These are phyloP conservation scores for Cryphonectria carpinicola DNA, from an alignment of 2,329 filamentous ascomycete species.

Conservation along the genomic window DNA sequence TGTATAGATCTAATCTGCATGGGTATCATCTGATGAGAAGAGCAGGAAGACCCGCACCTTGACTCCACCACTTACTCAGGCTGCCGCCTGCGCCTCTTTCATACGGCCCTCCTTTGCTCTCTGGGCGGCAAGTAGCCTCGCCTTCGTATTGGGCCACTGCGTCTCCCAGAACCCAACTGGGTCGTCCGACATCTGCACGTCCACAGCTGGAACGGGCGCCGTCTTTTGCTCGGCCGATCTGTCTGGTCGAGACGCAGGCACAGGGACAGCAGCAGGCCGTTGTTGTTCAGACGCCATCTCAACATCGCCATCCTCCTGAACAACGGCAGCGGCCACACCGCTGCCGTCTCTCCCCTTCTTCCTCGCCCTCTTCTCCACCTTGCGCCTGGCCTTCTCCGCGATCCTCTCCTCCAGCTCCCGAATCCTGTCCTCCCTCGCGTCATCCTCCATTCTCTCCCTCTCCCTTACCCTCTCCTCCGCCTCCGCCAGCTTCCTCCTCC, in stretches of 20 bases:
- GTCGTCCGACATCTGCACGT: conserved; percentile 27
- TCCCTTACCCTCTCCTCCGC: conserved; percentile 47
- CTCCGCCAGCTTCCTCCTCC: conserved; percentile 46
- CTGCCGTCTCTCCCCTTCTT: conserved; percentile 44
- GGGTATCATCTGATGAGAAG: conserved; percentile 28
- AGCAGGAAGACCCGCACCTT: conserved; percentile 13
- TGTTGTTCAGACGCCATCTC: not conserved
- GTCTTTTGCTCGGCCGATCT: conserved; percentile 16
- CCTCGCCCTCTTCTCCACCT: conserved; percentile 48
- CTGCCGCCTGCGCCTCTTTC: conserved; percentile 49
- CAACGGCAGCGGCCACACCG: conserved; percentile 12
- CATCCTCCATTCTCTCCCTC: conserved; percentile 36
- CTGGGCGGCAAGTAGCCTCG: conserved; percentile 60
- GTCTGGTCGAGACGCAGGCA: conserved; percentile 6
- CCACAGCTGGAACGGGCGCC: conserved; percentile 24
- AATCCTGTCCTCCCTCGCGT: conserved; percentile 41
- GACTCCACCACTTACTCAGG: conserved; percentile 32
- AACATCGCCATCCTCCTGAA: conserved; percentile 1
- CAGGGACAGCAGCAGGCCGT: not conserved
- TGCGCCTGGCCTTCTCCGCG: conserved; percentile 43
- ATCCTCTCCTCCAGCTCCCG: conserved; percentile 50
- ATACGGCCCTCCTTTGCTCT: conserved; percentile 57
- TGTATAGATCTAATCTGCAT: too few relatives aligned
- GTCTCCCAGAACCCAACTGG: conserved; percentile 27
- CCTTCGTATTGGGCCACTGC: conserved; percentile 48